Conservation (phyloP, 1,139 yeast genomes). For the Candida sanyaensis region DNA sequence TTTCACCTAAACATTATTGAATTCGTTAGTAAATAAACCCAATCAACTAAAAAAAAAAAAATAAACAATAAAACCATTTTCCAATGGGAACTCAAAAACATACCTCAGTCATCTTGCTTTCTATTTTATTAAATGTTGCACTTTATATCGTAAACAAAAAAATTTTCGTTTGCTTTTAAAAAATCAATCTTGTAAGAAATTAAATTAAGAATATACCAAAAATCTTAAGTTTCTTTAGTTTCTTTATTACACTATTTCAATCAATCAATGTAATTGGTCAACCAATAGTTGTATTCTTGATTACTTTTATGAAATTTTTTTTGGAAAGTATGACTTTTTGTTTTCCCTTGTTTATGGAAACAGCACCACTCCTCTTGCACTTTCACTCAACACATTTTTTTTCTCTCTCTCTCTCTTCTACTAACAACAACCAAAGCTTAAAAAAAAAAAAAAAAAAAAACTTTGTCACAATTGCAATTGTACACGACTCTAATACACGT, state of each 20-base stretch:
- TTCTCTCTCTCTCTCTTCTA: background rate
- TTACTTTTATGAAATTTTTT: background rate
- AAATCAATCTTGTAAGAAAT: background rate
- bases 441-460: background rate
- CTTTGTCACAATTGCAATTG: background rate
- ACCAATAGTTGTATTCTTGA: background rate
- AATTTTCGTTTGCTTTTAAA: background rate
- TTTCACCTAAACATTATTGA: conserved; percentile 50
- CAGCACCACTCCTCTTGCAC: background rate
- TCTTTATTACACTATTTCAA: background rate
- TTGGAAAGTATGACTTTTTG: background rate
- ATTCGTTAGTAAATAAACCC: conserved; percentile 16
- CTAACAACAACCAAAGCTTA: background rate
- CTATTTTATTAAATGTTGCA: background rate
- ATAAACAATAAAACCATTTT: background rate
- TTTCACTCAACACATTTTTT: background rate
- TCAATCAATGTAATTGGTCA: background rate
- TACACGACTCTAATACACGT: background rate
- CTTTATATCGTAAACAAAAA: too few species aligned
- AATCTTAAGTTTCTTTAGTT: background rate
- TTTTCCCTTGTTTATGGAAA: background rate
- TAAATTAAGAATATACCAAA: background rate
- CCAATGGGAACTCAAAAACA: conserved; percentile 1
- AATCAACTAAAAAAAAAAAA: background rate
- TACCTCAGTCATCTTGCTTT: conserved; percentile 15